Percentiles rank a stretch among this genome's conserved stretches.
phyloP scores from a whole-genome alignment of 176 grass and related monocot species.

The sorghum (Sorghum bicolor) region DNA sequence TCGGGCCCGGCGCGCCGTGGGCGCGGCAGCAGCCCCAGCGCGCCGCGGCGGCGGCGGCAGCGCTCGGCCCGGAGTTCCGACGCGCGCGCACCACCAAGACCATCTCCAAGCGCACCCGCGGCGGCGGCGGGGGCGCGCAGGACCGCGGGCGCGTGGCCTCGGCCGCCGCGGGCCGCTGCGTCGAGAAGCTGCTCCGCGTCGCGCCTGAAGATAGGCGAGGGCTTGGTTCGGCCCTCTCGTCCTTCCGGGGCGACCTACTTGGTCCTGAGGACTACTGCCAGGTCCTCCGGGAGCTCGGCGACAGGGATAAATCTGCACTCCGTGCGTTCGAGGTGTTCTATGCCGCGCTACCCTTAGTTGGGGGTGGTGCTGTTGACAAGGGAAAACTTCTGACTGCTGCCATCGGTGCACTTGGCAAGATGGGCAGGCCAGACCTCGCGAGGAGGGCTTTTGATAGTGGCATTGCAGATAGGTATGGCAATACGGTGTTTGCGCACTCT shows the following conservation, averaged over 20 bases:
- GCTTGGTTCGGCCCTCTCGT: conserved; percentile 27
- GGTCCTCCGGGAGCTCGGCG: conserved; percentile 52
- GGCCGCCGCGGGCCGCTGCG: conserved; percentile 43
- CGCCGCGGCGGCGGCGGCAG: not conserved
- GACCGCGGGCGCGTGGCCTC: conserved; percentile 29
- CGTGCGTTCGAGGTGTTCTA: conserved; percentile 62
- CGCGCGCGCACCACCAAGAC: conserved; percentile 66
- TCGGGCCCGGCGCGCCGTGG: conserved; percentile 35
- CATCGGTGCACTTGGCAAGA: conserved; percentile 72
- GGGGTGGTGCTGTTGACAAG: conserved; percentile 41
- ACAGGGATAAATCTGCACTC: conserved; percentile 46
- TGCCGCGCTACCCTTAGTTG: conserved; percentile 52
- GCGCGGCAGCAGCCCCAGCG: conserved; percentile 39
- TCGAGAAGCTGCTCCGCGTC: conserved; percentile 58
- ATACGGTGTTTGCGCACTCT: conserved; percentile 78
- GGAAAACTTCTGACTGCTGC: conserved; percentile 83
- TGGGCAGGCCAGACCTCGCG: conserved; percentile 71
- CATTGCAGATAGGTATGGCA: conserved; percentile 59
- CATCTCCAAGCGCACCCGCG: conserved; percentile 82
- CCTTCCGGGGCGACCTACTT: conserved; percentile 43
- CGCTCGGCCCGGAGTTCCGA: conserved; percentile 64
- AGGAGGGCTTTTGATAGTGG: conserved; percentile 69
- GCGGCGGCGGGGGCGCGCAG: not conserved
- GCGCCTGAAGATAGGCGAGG: conserved; percentile 37
- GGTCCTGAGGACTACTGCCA: conserved; percentile 82